Evolutionary conservation across 805 yeast species (phyloP), one percentile per base, ranked within the genome.

Genomic region (Zygosaccharomyces kombuchaensis): DNA sequence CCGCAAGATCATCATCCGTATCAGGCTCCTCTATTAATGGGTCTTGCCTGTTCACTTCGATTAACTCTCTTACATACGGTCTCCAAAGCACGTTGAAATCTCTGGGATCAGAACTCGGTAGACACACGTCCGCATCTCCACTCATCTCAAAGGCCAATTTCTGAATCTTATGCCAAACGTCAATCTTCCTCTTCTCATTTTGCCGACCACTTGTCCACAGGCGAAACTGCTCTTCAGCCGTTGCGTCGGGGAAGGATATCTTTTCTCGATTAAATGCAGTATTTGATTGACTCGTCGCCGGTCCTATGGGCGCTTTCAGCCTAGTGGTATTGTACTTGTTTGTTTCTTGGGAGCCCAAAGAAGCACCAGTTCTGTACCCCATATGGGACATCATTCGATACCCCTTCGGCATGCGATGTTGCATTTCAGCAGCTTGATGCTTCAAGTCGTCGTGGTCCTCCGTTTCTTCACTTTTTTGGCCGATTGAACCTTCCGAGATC

Each of bases 351-450:
- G 35, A 40, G 17, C 83, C 82, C 13, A 77, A 59, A 0, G 70
- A 54, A 21, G 70, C 66, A 14, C 82, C 83, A 2, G 71, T 56
- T 44, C 65, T 69, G 55, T 70, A 80, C 1, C 84, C 85, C 84
- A 80, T 80, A 52, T 69, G 74, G 52, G 69, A 66, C 84, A 80
- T 78, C 50, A 80, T 77, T 5, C 68, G 53, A 19, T 76, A 63
- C 0, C 80, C 82, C 40, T 70, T 65, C 0, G 77, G 73, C 39
- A 66, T 62, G 6, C 12, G 29, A 17, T 38, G 41, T 1, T 21
- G 23, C 41, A 38, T 27, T 13, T 31, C 14, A 29, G 32, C 32
- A 13, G 32, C 37, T 37, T 31, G 12, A 6, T 27, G 34, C 19
- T 27, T 27, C 12, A 17, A 7, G 26, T 27, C 14, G 6, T 25